Evolutionary conservation across 495 filamentous ascomycete genomes (phyloP).

Genomic region (Penicillium manginii): DNA sequence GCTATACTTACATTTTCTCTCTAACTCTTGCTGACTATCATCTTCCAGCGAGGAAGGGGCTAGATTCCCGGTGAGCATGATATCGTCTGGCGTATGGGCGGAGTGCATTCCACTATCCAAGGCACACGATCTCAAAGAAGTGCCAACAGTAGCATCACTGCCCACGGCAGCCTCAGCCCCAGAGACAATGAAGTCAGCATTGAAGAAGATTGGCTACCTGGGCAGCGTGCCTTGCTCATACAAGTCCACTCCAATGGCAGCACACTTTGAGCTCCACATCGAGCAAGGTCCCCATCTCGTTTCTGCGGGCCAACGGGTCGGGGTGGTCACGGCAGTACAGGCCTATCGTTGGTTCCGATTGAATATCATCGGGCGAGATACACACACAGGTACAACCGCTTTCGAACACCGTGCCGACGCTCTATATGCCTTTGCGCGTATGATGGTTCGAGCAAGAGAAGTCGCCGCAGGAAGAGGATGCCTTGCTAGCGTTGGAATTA

Average conservation of each 20-base stretch:
- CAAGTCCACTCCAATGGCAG: conserved; percentile 68
- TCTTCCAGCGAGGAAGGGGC: conserved; percentile 69
- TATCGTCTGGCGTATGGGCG: conserved; percentile 78
- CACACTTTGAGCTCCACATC: conserved; percentile 84
- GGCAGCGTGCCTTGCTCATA: conserved; percentile 61
- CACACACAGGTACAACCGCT: conserved; percentile 77
- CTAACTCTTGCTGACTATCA: conserved; percentile 15
- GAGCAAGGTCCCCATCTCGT: conserved; percentile 79
- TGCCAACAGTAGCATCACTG: conserved; percentile 49
- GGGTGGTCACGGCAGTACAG: conserved; percentile 70
- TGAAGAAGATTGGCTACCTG: conserved; percentile 73
- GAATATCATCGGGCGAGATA: conserved; percentile 65
- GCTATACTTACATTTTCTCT: background rate
- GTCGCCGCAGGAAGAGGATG: conserved; percentile 58
- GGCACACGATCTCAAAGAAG: conserved; percentile 63
- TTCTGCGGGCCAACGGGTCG: conserved; percentile 61
- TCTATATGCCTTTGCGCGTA: conserved; percentile 65
- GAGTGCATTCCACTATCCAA: conserved; percentile 63
- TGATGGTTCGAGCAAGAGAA: conserved; percentile 69
- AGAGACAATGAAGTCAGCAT: conserved; percentile 68
- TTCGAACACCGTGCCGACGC: conserved; percentile 64
- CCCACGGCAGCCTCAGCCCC: conserved; percentile 49
- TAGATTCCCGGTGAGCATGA: conserved; percentile 78
- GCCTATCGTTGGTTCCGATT: conserved; percentile 73
- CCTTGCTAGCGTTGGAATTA: conserved; percentile 72